phyloP scores from a whole-genome alignment of 768 basidiomycete genomes.

The Podaxis pistillaris region DNA sequence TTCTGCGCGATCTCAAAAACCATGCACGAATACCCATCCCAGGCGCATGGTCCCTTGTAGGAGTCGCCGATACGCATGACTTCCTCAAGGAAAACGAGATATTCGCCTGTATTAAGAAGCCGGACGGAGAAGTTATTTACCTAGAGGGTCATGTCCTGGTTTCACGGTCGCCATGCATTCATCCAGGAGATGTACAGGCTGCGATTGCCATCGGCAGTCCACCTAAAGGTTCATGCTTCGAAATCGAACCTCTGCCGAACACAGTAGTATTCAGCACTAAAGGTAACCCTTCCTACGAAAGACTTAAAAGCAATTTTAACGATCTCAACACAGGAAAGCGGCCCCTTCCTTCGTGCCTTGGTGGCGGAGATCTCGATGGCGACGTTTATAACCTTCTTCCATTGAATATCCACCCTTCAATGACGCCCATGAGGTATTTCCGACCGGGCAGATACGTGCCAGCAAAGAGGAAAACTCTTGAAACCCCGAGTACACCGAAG shows the following conservation, averaged over 20 bases:
- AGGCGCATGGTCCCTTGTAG: constrained; percentile 62
- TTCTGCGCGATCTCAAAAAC: constrained; percentile 61
- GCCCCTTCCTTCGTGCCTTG: constrained; percentile 58
- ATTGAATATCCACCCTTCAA: constrained; percentile 33
- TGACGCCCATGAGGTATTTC: constrained; percentile 24
- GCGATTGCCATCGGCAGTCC: constrained; percentile 57
- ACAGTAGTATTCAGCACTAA: constrained; percentile 61
- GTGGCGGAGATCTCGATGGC: constrained; percentile 70
- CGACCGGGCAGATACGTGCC: constrained; percentile 48
- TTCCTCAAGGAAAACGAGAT: constrained; percentile 53
- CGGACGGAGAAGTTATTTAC: constrained; percentile 37
- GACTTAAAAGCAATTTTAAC: not conserved
- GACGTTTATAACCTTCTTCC: constrained; percentile 55
- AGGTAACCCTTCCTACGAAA: constrained; percentile 33
- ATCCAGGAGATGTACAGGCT: constrained; percentile 63
- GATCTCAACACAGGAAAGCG: constrained; percentile 40
- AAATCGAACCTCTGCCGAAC: constrained; percentile 47
- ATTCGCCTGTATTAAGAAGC: constrained; percentile 54
- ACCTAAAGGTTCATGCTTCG: constrained; percentile 49
- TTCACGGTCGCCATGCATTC: constrained; percentile 64
- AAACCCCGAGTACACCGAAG: constrained; percentile 48
- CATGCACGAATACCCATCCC: constrained; percentile 65
- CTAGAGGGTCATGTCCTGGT: constrained; percentile 54
- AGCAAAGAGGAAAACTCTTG: constrained; percentile 40
- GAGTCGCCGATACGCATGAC: constrained; percentile 62